Evolutionary conservation across 306 rosid genomes (phyloP).

Genomic region (Rubus parviflorus): DNA sequence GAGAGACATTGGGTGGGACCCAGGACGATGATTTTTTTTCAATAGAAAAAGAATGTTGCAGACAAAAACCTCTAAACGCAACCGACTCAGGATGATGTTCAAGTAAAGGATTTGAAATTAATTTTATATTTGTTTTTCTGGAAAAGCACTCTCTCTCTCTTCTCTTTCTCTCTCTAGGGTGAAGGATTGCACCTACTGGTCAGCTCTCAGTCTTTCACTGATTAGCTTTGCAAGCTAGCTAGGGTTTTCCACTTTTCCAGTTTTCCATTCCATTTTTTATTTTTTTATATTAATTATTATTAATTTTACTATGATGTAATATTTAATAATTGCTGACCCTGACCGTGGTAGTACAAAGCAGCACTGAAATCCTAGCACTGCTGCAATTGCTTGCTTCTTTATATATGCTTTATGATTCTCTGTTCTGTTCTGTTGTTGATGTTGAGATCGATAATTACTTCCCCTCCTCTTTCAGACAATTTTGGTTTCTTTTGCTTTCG

Average conservation of each 20-base stretch:
- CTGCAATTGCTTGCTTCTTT: neutral
- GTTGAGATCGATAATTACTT: neutral
- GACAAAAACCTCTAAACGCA: too few relatives aligned
- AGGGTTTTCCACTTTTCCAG: neutral
- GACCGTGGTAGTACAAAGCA: constrained; percentile 2
- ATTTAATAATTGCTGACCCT: neutral
- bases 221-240: constrained; percentile 1
- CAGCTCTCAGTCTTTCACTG: constrained; percentile 22
- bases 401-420: constrained; percentile 8
- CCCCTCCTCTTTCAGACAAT: constrained; percentile 10
- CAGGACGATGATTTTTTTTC: neutral
- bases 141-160: neutral
- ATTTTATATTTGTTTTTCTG: neutral
- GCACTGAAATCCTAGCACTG: constrained; percentile 29
- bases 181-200: constrained; percentile 40
- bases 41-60: too few relatives aligned
- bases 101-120: constrained; percentile 9
- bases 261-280: neutral
- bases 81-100: constrained; percentile 21
- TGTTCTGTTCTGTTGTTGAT: neutral
- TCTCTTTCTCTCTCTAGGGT: constrained; percentile 5
- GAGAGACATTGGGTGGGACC: constrained; percentile 27
- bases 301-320: neutral
- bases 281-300: neutral
- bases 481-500: constrained; percentile 8